Percentiles rank a stretch among this genome's conserved stretches.
These are phyloP conservation scores for Plasmodium coatneyi DNA, from an alignment of 169 alveolate species.

Conservation along the genomic window DNA sequence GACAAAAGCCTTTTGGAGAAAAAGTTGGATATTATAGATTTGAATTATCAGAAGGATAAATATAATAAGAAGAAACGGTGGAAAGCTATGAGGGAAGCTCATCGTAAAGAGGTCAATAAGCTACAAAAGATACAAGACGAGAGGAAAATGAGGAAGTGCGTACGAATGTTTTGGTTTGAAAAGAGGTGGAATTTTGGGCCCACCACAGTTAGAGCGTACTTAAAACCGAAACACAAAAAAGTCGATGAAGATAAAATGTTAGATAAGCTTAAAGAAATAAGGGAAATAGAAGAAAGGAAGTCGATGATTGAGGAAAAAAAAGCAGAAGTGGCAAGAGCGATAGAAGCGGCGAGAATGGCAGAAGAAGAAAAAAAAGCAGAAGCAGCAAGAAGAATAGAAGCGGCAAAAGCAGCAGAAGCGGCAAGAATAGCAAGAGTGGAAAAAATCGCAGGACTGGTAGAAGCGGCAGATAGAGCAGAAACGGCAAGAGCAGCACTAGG, in stretches of 20 bases:
- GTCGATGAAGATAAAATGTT: too few relatives aligned
- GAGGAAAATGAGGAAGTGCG: not conserved
- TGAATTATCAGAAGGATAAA: not conserved
- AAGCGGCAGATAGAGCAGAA: not conserved
- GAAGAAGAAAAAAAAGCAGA: not conserved
- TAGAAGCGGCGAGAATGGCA: not conserved
- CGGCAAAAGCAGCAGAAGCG: too few relatives aligned
- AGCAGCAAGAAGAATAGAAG: not conserved
- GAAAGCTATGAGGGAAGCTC: not conserved
- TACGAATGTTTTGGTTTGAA: not conserved
- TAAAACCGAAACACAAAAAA: not conserved
- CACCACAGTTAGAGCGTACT: not conserved
- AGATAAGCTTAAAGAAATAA: too few relatives aligned
- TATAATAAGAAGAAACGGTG: not conserved
- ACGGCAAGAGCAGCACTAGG: not conserved
- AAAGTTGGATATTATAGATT: not conserved
- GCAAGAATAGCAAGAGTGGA: too few relatives aligned
- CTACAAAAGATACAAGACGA: not conserved
- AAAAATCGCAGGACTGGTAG: too few relatives aligned
- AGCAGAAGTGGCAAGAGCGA: too few relatives aligned
- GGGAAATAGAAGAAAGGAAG: too few relatives aligned
- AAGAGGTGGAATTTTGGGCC: constrained; percentile 1
- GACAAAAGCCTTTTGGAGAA: not conserved
- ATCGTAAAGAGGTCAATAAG: not conserved
- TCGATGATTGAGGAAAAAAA: too few relatives aligned